phyloP scores from a whole-genome alignment of 2,329 filamentous ascomycete genomes.

The Endothia cerciana region DNA sequence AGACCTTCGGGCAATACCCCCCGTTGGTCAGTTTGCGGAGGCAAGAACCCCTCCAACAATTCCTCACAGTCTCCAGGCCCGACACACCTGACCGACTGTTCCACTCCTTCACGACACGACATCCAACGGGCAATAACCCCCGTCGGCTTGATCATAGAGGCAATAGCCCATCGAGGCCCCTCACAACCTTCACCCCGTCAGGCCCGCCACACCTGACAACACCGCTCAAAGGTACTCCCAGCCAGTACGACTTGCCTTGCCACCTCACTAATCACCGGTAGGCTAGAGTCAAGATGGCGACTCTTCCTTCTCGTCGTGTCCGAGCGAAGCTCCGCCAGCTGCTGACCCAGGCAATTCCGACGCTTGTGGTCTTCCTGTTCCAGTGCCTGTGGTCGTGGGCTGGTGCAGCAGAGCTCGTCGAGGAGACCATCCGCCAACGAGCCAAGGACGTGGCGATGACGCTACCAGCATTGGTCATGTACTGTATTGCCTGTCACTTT shows the following conservation, averaged over 20 bases:
- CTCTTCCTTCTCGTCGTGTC: background rate
- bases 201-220: slow-evolving; percentile 5
- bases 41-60: background rate
- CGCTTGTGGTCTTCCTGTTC: background rate
- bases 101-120: background rate
- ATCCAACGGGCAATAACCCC: slow-evolving; percentile 5
- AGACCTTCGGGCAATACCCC: background rate
- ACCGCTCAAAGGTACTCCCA: background rate
- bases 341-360: background rate
- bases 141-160: background rate
- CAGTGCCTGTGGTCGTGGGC: background rate
- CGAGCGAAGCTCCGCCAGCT: background rate
- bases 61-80: background rate
- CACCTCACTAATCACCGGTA: background rate
- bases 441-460: background rate
- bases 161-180: background rate
- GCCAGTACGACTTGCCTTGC: background rate
- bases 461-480: too few relatives aligned
- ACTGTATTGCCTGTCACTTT: too few relatives aligned
- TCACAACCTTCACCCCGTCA: slow-evolving; percentile 1
- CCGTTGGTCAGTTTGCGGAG: background rate
- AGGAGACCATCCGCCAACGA: background rate
- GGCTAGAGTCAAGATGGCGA: background rate
- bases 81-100: background rate
- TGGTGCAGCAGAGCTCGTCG: background rate